Percentiles rank a stretch among this genome's conserved stretches.
Evolutionary conservation across 441 rosid species (phyloP).

Genomic region (Jatropha podagrica): DNA sequence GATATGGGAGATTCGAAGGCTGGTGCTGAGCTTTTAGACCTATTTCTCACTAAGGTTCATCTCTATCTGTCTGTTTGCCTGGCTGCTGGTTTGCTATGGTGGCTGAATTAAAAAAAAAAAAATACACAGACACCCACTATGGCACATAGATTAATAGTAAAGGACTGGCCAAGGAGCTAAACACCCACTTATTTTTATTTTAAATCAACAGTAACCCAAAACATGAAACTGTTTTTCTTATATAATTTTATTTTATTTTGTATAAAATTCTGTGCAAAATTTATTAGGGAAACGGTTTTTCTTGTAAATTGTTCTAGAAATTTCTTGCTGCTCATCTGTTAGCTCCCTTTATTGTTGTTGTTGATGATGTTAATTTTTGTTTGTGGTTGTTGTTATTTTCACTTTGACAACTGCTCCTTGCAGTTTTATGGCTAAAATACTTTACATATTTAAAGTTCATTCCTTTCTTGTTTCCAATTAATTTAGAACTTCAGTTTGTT

Average conservation of each 20-base stretch:
- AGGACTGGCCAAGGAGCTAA: neutral
- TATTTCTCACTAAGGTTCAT: slow-evolving; percentile 39
- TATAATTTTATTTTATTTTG: neutral
- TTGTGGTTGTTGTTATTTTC: no score
- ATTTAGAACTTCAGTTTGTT: neutral
- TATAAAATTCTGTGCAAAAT: neutral
- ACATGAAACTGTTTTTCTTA: neutral
- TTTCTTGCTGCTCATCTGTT: neutral
- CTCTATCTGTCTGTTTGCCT: neutral
- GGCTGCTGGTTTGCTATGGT: neutral
- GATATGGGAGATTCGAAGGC: slow-evolving; percentile 39
- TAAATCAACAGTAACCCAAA: neutral
- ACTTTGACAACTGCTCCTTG: neutral
- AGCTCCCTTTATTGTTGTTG: neutral
- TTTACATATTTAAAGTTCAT: neutral
- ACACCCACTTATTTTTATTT: no score
- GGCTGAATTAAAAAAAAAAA: neutral
- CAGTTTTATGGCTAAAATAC: neutral
- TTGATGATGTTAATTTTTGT: no score
- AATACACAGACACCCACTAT: neutral
- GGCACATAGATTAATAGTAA: neutral
- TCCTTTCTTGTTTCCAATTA: neutral
- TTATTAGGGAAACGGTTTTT: neutral
- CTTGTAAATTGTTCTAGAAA: neutral
- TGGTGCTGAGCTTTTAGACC: slow-evolving; percentile 51